Evolutionary conservation across 2,329 filamentous ascomycete species (phyloP).

Genomic region (Apiospora koreana): DNA sequence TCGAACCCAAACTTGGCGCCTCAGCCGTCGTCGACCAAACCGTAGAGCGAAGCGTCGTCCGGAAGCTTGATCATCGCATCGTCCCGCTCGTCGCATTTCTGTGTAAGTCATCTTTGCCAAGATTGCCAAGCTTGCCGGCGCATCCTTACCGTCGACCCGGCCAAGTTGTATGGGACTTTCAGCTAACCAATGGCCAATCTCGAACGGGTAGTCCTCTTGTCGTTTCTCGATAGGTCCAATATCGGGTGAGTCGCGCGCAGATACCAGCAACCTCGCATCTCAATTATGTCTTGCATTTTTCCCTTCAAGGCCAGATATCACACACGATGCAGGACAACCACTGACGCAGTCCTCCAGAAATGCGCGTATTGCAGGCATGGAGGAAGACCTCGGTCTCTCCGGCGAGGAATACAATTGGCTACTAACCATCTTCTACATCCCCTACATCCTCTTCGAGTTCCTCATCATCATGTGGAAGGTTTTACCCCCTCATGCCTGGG

Average conservation of each 20-base stretch:
- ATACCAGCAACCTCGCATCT: conserved; percentile 37
- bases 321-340: not conserved
- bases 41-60: conserved; percentile 34
- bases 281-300: conserved; percentile 37
- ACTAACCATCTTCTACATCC: conserved; percentile 47
- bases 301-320: not conserved
- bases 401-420: conserved; percentile 33
- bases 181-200: not conserved
- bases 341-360: not conserved
- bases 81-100: conserved; percentile 33
- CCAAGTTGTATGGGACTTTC: too few species aligned
- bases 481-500: conserved; percentile 36
- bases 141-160: not conserved
- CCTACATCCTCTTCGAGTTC: conserved; percentile 45
- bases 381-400: not conserved
- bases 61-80: conserved; percentile 35
- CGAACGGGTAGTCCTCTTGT: conserved; percentile 13
- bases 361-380: conserved; percentile 11
- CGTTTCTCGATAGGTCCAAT: conserved; percentile 41
- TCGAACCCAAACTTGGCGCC: not conserved
- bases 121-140: not conserved
- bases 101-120: conserved; percentile 23
- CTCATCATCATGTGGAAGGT: conserved; percentile 44
- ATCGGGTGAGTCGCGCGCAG: conserved; percentile 39
- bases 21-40: conserved; percentile 15